Conservation (phyloP, 371 early-diverging fungal species). For the Mucor circinelloides region DNA sequence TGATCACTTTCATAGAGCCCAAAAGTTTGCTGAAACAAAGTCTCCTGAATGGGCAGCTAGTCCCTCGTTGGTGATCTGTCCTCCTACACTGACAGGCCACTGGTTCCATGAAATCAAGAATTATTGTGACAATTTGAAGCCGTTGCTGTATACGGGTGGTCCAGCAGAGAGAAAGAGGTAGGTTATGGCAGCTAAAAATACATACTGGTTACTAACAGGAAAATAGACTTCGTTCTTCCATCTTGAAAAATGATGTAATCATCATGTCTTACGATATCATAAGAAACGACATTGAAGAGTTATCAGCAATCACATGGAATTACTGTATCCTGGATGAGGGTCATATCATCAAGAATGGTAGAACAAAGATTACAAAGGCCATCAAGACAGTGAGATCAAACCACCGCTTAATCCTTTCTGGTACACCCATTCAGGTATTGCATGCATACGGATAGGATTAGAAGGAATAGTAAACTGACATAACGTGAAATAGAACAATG, state of each 20-base stretch:
- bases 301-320: slow-evolving; percentile 81
- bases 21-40: slow-evolving; percentile 63
- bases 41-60: slow-evolving; percentile 67
- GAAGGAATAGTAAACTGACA: no score
- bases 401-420: slow-evolving; percentile 94
- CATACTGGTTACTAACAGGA: not conserved
- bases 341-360: slow-evolving; percentile 97
- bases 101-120: slow-evolving; percentile 96
- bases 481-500: slow-evolving; percentile 82
- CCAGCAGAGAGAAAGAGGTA: slow-evolving; percentile 78
- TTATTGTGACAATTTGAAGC: slow-evolving; percentile 77
- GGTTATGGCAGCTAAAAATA: no score
- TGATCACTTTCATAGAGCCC: slow-evolving; percentile 77
- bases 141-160: slow-evolving; percentile 85
- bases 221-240: slow-evolving; percentile 40
- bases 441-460: not conserved
- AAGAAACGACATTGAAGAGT: slow-evolving; percentile 91
- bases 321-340: slow-evolving; percentile 99
- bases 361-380: slow-evolving; percentile 92
- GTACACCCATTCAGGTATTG: slow-evolving; percentile 95
- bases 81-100: slow-evolving; percentile 95
- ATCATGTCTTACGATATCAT: slow-evolving; percentile 97
- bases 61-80: slow-evolving; percentile 96
- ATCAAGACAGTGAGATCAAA: slow-evolving; percentile 84
- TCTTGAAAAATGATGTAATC: slow-evolving; percentile 73